Conservation (phyloP, 495 filamentous ascomycete genomes). For the Mycothermus thermophilus region DNA sequence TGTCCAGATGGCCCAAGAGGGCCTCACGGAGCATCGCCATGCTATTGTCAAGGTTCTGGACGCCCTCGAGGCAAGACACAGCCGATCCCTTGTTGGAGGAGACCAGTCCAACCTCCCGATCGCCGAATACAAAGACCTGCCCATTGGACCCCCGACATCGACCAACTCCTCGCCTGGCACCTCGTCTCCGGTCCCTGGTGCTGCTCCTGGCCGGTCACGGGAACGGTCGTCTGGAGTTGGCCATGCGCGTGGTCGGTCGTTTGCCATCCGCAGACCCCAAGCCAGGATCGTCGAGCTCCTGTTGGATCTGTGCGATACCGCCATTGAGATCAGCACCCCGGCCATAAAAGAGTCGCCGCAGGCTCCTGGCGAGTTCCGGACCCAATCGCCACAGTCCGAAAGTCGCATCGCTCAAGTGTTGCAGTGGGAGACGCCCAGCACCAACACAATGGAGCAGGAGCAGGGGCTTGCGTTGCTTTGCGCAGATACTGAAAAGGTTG, state of each 20-base stretch:
- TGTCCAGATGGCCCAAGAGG: conserved; percentile 88
- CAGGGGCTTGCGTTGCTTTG: conserved; percentile 79
- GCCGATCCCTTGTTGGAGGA: conserved; percentile 46
- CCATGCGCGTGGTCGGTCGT: conserved; percentile 60
- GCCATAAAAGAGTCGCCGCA: conserved; percentile 71
- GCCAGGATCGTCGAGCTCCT: conserved; percentile 88
- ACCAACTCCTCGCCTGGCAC: conserved; percentile 49
- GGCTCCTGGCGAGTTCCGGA: conserved; percentile 58
- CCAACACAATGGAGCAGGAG: conserved; percentile 85
- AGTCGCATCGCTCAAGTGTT: conserved; percentile 81
- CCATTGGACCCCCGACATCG: conserved; percentile 62
- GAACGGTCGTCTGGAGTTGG: conserved; percentile 64
- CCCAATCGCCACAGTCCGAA: conserved; percentile 89
- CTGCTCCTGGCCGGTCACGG: conserved; percentile 60
- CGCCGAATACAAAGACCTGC: conserved; percentile 81
- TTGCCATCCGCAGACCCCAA: conserved; percentile 77
- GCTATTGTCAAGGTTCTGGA: conserved; percentile 93
- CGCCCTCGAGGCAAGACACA: conserved; percentile 69
- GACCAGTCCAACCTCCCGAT: conserved; percentile 42
- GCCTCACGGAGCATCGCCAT: conserved; percentile 82
- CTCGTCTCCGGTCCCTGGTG: conserved; percentile 43
- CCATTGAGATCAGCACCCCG: conserved; percentile 86
- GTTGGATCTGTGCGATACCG: conserved; percentile 88
- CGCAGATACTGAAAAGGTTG: conserved; percentile 69
- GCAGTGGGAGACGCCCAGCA: conserved; percentile 88